Conservation (phyloP, 352 stramenopile genomes). For the Globisporangium radiosum region DNA sequence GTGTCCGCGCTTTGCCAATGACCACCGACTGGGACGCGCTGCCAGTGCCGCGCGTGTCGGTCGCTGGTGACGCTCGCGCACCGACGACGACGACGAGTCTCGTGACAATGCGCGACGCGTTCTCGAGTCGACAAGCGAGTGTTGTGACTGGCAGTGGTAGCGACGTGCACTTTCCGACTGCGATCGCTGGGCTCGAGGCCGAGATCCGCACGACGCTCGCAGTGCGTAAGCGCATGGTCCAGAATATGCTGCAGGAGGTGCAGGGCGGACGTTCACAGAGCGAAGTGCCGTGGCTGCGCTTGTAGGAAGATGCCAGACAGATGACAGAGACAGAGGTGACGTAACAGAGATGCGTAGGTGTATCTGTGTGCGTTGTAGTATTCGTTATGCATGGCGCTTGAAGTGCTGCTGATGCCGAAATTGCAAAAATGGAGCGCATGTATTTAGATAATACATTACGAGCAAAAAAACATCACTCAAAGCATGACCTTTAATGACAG, state of each 20-base stretch:
- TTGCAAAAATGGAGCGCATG: no score
- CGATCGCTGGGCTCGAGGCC: conserved; percentile 16
- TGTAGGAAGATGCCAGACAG: neutral
- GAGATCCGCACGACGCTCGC: conserved; percentile 27
- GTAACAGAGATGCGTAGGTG: no score
- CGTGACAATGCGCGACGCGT: conserved; percentile 14
- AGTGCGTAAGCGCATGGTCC: conserved; percentile 18
- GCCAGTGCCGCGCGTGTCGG: neutral
- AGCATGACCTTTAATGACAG: no score
- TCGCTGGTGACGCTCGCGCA: neutral
- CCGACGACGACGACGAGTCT: conserved; percentile 11
- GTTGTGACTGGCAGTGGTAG: neutral
- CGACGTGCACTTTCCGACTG: conserved; percentile 19
- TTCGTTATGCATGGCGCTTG: no score
- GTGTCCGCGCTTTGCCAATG: no score
- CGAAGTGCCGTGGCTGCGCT: conserved; percentile 14
- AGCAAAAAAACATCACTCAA: no score
- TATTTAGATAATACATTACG: no score
- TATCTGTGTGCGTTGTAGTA: no score
- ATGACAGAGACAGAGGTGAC: no score
- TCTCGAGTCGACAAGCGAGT: conserved; percentile 3
- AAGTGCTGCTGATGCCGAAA: no score
- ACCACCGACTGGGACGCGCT: neutral
- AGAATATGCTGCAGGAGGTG: conserved; percentile 23
- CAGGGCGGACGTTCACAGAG: conserved; percentile 19